phyloP scores from a whole-genome alignment of 352 stramenopile species.

The Aphanomyces euteiches region DNA sequence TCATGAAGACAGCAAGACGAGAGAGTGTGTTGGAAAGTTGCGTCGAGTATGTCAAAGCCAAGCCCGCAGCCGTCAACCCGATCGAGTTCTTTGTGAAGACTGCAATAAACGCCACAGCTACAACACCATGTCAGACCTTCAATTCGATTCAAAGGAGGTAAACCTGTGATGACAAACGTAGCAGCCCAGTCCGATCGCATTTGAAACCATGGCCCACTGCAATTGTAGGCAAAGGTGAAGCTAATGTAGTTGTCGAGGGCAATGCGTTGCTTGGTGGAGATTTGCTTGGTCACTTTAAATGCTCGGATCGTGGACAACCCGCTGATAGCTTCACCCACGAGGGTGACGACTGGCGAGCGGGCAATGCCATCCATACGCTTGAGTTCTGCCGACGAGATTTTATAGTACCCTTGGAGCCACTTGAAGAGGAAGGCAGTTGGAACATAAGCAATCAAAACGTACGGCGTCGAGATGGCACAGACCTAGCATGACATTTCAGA shows the following conservation, averaged over 20 bases:
- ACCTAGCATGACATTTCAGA: neutral
- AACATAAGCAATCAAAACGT: conserved; percentile 14
- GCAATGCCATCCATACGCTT: conserved; percentile 60
- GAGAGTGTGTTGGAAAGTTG: conserved; percentile 15
- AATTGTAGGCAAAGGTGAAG: conserved; percentile 73
- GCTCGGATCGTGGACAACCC: conserved; percentile 64
- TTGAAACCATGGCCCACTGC: conserved; percentile 73
- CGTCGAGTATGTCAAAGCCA: conserved; percentile 22
- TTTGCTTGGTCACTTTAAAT: conserved; percentile 42
- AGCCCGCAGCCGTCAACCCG: conserved; percentile 41
- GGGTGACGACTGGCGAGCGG: conserved; percentile 86
- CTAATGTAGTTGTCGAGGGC: conserved; percentile 61
- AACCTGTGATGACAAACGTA: neutral
- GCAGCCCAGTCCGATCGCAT: conserved; percentile 61
- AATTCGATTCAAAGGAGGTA: no score
- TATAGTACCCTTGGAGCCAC: conserved; percentile 58
- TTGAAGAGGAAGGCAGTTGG: conserved; percentile 20
- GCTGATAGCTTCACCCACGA: conserved; percentile 88
- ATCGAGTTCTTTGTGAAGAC: conserved; percentile 14
- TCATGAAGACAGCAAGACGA: neutral
- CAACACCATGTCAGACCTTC: neutral
- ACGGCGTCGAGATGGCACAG: conserved; percentile 14
- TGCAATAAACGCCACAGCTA: conserved; percentile 46
- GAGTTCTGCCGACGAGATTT: conserved; percentile 56
- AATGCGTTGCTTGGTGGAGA: conserved; percentile 31